Evolutionary conservation across 768 basidiomycete species (phyloP), one percentile per base, ranked within the genome.

Genomic region (Tylopilus subfusipes): DNA sequence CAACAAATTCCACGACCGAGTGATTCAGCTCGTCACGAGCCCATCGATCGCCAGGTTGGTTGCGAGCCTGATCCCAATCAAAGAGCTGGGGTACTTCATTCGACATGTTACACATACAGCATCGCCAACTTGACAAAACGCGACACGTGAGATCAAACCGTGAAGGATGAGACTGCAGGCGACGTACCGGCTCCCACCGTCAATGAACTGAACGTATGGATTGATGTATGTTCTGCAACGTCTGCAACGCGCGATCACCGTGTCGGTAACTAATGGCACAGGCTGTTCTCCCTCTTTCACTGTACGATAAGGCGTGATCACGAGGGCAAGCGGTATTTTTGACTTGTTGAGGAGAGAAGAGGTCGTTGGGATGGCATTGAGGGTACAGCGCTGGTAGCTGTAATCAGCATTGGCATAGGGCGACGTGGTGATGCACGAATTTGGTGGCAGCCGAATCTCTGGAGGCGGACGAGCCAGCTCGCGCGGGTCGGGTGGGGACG

Each of bases 41-140:
- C 95, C 97, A 99, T 52, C 97, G 77, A 72, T 99, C 97, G 13
- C 92, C 95, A 29, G 94, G 95, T 70, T 93, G 89, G 67, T 96
- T 97, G 59, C 83, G 85, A 50, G 79, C 82, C 71, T 94, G 91
- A 69, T 99, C 93, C 97, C 97, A 99, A 69, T 99, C 97, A 68
- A 98, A 98, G 48, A 97, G 77, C 64, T 98, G 95, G 22, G 97
- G 97, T 1, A 98, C 95, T 72, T 98, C 97, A 69, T 98, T 99
- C 39, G 92, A 90, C 81, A 98, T 85, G 64, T 88, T 91, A 72
- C 97, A 99, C 93, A 99, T 93, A 73, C 93, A 96, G 72, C 97
- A 99, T 68, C 97, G 90, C 97, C 97, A 99, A 58, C 90, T 88
- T 52, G 21, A 53, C 14, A 24, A 43, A 11, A 34, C 4, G 29